Percentiles rank a stretch among this genome's conserved stretches.
Conservation (phyloP, 2,329 filamentous ascomycete genomes). For the Hortaea sp. region DNA sequence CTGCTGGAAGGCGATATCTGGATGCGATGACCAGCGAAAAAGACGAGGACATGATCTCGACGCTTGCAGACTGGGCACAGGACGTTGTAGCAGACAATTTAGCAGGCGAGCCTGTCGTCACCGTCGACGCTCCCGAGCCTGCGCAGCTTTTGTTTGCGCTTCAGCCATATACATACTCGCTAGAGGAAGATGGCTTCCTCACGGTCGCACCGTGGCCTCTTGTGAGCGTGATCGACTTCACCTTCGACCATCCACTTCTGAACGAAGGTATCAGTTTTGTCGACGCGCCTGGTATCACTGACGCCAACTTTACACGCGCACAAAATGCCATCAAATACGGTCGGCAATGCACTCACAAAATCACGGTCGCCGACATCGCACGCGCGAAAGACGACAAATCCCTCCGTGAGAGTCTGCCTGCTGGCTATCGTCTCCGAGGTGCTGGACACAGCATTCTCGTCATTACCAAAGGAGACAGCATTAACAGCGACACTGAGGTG, state of each 20-base stretch:
- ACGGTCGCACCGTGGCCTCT: slow-evolving; percentile 11
- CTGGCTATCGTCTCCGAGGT: slow-evolving; percentile 2
- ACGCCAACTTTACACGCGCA: slow-evolving; percentile 9
- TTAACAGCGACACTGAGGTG: slow-evolving; percentile 7
- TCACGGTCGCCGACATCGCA: slow-evolving; percentile 6
- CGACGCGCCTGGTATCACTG: slow-evolving; percentile 13
- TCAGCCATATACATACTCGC: slow-evolving; percentile 4
- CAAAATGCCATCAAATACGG: slow-evolving; percentile 4
- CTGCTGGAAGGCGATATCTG: slow-evolving; percentile 1
- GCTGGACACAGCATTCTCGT: slow-evolving; percentile 1
- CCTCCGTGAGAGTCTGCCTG: slow-evolving; percentile 2
- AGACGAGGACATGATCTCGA: not conserved
- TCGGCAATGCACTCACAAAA: slow-evolving; percentile 9
- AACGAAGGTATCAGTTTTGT: slow-evolving; percentile 10
- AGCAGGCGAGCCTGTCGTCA: not conserved
- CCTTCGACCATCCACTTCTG: slow-evolving; percentile 9
- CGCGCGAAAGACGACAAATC: slow-evolving; percentile 7
- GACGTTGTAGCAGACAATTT: not conserved
- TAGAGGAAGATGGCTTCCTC: slow-evolving; percentile 1
- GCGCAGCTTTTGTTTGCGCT: slow-evolving; percentile 6
- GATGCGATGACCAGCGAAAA: not conserved
- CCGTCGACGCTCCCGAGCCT: slow-evolving; percentile 5
- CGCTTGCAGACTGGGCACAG: not conserved
- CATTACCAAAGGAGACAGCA: slow-evolving; percentile 6
- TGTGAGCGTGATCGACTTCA: slow-evolving; percentile 9